Evolutionary conservation across 306 rosid species (phyloP), one percentile per base, ranked within the genome.

Genomic region (Clitoria ternatea): DNA sequence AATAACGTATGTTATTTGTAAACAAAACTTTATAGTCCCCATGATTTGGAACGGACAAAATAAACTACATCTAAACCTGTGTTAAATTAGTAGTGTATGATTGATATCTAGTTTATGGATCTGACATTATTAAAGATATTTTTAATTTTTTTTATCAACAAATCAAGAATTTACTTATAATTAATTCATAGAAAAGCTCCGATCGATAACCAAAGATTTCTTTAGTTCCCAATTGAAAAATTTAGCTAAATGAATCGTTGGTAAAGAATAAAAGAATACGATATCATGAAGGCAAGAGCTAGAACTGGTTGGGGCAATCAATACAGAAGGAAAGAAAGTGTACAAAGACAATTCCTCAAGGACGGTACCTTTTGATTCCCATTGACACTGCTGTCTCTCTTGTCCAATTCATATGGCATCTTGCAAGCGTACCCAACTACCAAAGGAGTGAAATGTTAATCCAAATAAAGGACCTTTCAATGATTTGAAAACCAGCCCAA

Each of bases 291-390:
- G 47, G 1, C 20, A 27, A 54, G 20, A 49, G 37, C 1, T n/a
- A n/a, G 9, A 52, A n/a, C 26, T 22, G 52, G 39, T 52, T 36
- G 3, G 29, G 57, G 18, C 9, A 69, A 69, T 69, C 24, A 37
- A 48, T 30, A 13, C n/a, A 19, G 42, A 69, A 11, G 20, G 9
- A 32, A n/a, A 47, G n/a, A 24, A 45, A 23, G 50, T 68, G 56
- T 24, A 8, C 24, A 39, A 65, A 11, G 83, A 77, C 79, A 66
- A 74, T 50, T 52, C 5, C 52, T 66, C n/a, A 29, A 76, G 87
- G 83, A 70, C 84, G 85, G 85, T 82, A 75, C 79, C 81, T 70
- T 77, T 77, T 86, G 83, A 82, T 79, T 86, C 85, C 77, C 56
- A 75, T 65, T 45, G 80, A 73, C 81, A 80, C 75, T 45, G 79